Percentiles rank a stretch among this genome's conserved stretches.
Evolutionary conservation across 2,329 filamentous ascomycete genomes (phyloP).

Genomic region (Emergomyces orientalis): DNA sequence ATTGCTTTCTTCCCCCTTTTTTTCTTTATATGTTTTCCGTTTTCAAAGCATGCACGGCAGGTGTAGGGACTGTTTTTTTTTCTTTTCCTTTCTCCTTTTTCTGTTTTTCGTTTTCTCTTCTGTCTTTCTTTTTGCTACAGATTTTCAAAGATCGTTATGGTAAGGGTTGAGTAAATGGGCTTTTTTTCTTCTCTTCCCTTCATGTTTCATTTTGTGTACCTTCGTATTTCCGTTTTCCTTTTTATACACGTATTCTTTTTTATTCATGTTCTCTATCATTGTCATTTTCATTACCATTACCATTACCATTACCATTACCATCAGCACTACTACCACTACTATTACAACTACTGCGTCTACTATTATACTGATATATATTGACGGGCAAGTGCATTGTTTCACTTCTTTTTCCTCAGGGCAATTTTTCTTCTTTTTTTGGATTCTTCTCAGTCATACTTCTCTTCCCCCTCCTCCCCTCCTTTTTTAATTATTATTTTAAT

Average conservation of each 20-base stretch:
- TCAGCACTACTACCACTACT: not conserved
- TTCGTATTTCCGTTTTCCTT: conserved; percentile 5
- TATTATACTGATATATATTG: not conserved
- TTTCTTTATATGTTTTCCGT: not conserved
- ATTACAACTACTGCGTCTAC: not conserved
- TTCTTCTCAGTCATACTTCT: not conserved
- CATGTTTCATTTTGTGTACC: not conserved
- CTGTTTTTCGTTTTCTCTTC: not conserved
- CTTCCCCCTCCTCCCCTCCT: not conserved
- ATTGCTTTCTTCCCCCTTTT: not conserved
- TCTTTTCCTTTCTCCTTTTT: conserved; percentile 1
- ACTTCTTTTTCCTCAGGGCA: not conserved
- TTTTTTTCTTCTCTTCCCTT: conserved; percentile 2
- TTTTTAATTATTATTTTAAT: no score
- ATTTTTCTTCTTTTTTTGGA: not conserved
- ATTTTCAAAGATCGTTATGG: not conserved
- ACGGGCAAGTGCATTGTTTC: not conserved
- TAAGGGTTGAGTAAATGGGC: not conserved
- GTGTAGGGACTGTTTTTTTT: conserved; percentile 1
- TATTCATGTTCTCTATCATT: not conserved
- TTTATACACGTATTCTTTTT: not conserved
- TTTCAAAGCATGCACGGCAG: conserved; percentile 4
- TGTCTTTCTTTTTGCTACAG: not conserved
- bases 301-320: not conserved
- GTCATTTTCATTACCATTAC: not conserved